Conservation (phyloP, 2,329 filamentous ascomycete genomes). For the Cercospora sp. region DNA sequence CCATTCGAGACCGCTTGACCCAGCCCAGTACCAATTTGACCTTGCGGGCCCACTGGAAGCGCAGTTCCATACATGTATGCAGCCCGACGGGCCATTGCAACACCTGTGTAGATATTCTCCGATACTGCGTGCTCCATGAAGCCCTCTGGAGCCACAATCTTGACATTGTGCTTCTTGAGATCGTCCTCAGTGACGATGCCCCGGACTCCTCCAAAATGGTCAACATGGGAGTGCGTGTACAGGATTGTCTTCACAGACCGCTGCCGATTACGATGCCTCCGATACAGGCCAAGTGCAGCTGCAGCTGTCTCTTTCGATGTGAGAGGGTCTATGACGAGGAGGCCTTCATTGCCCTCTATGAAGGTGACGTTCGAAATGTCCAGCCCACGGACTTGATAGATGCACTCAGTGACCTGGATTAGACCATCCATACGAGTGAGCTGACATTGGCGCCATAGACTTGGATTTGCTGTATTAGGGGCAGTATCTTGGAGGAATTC, state of each 20-base stretch:
- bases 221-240: not conserved
- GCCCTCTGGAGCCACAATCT: not conserved
- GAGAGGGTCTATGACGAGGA: not conserved
- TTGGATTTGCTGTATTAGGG: not conserved
- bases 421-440: not conserved
- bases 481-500: not conserved
- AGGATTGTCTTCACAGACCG: not conserved
- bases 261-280: not conserved
- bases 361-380: not conserved
- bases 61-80: not conserved
- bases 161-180: not conserved
- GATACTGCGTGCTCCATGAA: not conserved
- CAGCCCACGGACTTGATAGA: not conserved
- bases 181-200: not conserved
- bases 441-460: not conserved
- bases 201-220: not conserved
- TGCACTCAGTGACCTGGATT: not conserved
- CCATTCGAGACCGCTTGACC: not conserved
- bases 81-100: not conserved
- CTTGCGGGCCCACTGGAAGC: not conserved
- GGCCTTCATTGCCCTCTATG: not conserved
- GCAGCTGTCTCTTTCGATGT: not conserved
- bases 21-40: not conserved
- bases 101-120: not conserved
- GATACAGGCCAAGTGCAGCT: not conserved